Base-by-base conservation (phyloP, 192 early-diverging fungal genomes). In the Entomortierella lignicola region DNA sequence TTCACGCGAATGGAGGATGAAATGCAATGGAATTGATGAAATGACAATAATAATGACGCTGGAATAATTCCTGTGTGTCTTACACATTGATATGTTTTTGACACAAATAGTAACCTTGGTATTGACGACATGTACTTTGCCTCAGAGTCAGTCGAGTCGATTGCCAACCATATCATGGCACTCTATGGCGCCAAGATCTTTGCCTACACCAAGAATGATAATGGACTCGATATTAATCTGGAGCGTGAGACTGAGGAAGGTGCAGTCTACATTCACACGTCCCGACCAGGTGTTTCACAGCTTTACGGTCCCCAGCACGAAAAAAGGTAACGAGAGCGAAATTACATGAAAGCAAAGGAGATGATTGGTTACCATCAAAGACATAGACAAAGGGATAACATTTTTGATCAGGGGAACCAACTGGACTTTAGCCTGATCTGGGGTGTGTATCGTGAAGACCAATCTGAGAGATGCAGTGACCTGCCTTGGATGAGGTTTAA, bases 91-190 rank as follows among this genome's bases (percentile, higher is more conserved):
- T n/a, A 50, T 47, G 12, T 47, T 20, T 47, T 15, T 60, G 11
- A 43, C 7, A 57, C 11, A 41, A 41, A 51, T 81, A 95, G 93
- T 54, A 95, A 97, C 80, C 89, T 99, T 54, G 96, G 96, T 43
- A 96, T 99, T 69, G 97, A 99, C 83, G 97, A 99, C 87, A 92
- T 95, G 88, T 99, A 99, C 89, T 99, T 99, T 85, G 90, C 93
- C 72, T 85, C 92, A 44, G 96, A 99, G 88, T 86, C 85, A 43
- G 89, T 96, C 41, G 94, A 95, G 41, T 92, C 93, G 42, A 95
- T 99, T 66, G 95, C 94, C 42, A 91, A 94, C 77, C 96, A 98
- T 84, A 97, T 99, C 83, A 92, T 97, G 83, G 91, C 96, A 20
- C 87, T 99, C 12, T 99, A 99, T 81, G 97, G 93, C 66, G 93